Evolutionary conservation across 2,329 filamentous ascomycete species (phyloP).

Genomic region (Tympanopsis confertula): DNA sequence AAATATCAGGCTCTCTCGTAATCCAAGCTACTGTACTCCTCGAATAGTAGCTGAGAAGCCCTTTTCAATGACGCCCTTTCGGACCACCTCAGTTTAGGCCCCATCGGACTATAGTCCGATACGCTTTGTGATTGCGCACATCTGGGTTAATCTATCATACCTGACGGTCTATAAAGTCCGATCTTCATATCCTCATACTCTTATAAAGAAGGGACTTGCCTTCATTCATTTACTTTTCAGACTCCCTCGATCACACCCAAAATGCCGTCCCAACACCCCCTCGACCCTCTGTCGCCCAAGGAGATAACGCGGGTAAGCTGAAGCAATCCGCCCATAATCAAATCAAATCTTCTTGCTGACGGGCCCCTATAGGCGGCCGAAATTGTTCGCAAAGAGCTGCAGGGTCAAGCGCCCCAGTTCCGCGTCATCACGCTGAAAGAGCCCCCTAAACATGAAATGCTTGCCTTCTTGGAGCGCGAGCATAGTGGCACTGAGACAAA

Average conservation of each 20-base stretch:
- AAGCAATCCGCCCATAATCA: neutral
- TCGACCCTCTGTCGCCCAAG: neutral
- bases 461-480: neutral
- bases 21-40: no score
- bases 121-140: no score
- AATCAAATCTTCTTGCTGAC: neutral
- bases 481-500: neutral
- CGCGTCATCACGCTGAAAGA: neutral
- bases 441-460: neutral
- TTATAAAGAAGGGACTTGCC: neutral
- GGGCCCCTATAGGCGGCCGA: neutral
- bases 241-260: neutral
- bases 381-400: neutral
- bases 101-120: no score
- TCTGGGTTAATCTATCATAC: no score
- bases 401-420: neutral
- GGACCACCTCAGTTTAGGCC: no score
- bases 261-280: neutral
- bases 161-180: no score
- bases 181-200: no score
- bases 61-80: no score
- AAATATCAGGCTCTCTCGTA: no score
- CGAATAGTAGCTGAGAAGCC: no score
- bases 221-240: neutral
- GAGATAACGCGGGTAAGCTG: neutral